Percentiles rank a stretch among this genome's conserved stretches.
Evolutionary conservation across 2,329 filamentous ascomycete genomes (phyloP).

Genomic region (Hypoxylon sp.): DNA sequence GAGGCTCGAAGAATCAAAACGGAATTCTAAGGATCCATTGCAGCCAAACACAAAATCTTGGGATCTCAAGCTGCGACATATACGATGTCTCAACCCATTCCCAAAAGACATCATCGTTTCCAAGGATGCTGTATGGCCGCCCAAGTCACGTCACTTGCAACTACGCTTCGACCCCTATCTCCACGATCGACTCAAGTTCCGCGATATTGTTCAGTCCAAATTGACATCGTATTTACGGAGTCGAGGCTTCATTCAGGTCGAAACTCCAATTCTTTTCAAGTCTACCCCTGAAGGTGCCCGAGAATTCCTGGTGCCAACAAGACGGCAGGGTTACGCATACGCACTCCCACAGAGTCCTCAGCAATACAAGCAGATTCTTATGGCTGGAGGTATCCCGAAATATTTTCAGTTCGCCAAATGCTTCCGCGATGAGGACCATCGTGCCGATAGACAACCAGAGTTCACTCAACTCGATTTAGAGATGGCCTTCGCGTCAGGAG

Average conservation of each 20-base stretch:
- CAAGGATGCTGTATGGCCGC: slow-evolving; percentile 75
- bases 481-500: slow-evolving; percentile 82
- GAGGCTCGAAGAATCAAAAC: slow-evolving; percentile 30
- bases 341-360: slow-evolving; percentile 95
- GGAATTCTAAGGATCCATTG: not conserved
- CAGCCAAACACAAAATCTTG: slow-evolving; percentile 40
- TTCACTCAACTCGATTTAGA: slow-evolving; percentile 97
- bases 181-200: slow-evolving; percentile 72
- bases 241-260: slow-evolving; percentile 72
- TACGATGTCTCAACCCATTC: slow-evolving; percentile 76
- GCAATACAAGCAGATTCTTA: slow-evolving; percentile 97
- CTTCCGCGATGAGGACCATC: slow-evolving; percentile 92
- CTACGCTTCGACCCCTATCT: slow-evolving; percentile 77
- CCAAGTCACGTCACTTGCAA: slow-evolving; percentile 82
- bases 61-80: slow-evolving; percentile 69
- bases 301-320: slow-evolving; percentile 92
- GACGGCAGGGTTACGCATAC: slow-evolving; percentile 79
- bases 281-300: slow-evolving; percentile 95
- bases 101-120: slow-evolving; percentile 80
- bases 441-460: slow-evolving; percentile 93
- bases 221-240: slow-evolving; percentile 55
- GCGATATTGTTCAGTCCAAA: slow-evolving; percentile 61
- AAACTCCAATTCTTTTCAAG: slow-evolving; percentile 95
- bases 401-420: slow-evolving; percentile 96
- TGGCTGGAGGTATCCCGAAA: slow-evolving; percentile 82